Evolutionary conservation across 192 early-diverging fungal genomes (phyloP), one percentile per base, ranked within the genome.

Genomic region (Rhizoclosmatium sp.): DNA sequence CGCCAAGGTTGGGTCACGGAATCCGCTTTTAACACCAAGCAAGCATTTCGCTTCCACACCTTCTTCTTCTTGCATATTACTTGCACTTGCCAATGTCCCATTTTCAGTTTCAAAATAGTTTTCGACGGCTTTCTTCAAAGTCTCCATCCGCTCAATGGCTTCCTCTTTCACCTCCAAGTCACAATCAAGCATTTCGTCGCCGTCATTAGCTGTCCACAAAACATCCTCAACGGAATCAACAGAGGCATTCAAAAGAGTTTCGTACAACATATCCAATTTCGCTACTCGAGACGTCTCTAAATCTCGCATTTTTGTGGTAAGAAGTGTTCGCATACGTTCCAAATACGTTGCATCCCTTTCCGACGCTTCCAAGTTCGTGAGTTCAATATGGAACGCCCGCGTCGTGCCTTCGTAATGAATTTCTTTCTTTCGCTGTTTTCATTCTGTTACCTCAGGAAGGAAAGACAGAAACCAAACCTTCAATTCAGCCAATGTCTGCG

Each of bases 231-330:
- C 7, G 40, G 68, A 47, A 21, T 77, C 64, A 4, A 60, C 23
- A 59, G 78, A 49, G 5, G 78, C 68, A 3, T 59, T 51, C 12
- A 64, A 41, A 2, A 80, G 59, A 45, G 62, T 59, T 58, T 80
- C 78, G 42, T 80, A 80, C 62, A 80, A 45, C 47, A 65, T 21
- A 58, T 83, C 82, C 41, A 83, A 65, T 46, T 83, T 83, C 4
- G 70, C 65, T 12, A 83, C 76, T 61, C 82, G 71, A 4, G 70
- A 73, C 3, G 47, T 62, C 61, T 80, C 78, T 19, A 71, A 47
- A 44, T 65, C 19, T 14, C 62, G 23, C 59, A 80, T 80, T 45
- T 65, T 59, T 44, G 68, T n/a, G 19, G 70, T 80, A 9, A 80
- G 19, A 51, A 72, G 49, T 39, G 21, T 48, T 21, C 78, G 68